A percentile compares a stretch with the other conserved stretches of the same genome.
These are phyloP conservation scores for Ceratocystis lukuohia DNA, from an alignment of 2,329 filamentous ascomycete species.

Conservation along the genomic window DNA sequence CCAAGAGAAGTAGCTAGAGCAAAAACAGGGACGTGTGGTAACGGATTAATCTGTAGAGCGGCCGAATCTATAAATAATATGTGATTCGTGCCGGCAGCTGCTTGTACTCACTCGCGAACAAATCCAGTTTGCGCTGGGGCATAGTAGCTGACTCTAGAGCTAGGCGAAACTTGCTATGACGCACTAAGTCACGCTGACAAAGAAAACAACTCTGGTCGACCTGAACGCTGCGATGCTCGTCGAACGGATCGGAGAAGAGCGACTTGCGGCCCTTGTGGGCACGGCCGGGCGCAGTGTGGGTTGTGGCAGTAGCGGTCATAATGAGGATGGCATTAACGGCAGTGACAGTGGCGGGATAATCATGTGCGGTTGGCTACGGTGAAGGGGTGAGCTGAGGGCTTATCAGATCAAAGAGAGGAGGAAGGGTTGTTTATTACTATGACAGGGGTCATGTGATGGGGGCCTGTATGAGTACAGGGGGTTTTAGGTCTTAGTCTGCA, in stretches of 20 bases:
- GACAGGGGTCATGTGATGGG: not conserved
- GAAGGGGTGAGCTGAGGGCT: not conserved
- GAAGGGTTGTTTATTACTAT: not conserved
- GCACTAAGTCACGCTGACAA: conserved; percentile 15
- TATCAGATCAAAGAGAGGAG: conserved; percentile 1
- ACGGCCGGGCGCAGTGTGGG: not conserved
- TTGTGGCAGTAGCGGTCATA: not conserved
- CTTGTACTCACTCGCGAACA: conserved; percentile 14
- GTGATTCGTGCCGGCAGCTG: not conserved
- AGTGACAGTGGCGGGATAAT: not conserved
- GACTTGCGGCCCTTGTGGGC: conserved; percentile 12
- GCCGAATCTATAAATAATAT: too few species aligned
- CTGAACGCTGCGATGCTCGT: conserved; percentile 17
- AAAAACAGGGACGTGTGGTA: too few species aligned
- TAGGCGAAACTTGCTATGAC: conserved; percentile 14
- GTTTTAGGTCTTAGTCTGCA: not conserved
- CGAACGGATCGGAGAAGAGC: conserved; percentile 15
- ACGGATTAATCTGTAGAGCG: too few species aligned
- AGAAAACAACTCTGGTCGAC: conserved; percentile 18
- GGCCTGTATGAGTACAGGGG: not conserved
- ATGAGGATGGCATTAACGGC: not conserved
- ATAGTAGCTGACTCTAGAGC: conserved; percentile 10
- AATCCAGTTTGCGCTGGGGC: conserved; percentile 1
- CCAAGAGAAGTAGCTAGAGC: too few species aligned
- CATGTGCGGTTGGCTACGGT: not conserved